Conservation (phyloP, 1,284 basidiomycete species). For the Mycena sp. region DNA sequence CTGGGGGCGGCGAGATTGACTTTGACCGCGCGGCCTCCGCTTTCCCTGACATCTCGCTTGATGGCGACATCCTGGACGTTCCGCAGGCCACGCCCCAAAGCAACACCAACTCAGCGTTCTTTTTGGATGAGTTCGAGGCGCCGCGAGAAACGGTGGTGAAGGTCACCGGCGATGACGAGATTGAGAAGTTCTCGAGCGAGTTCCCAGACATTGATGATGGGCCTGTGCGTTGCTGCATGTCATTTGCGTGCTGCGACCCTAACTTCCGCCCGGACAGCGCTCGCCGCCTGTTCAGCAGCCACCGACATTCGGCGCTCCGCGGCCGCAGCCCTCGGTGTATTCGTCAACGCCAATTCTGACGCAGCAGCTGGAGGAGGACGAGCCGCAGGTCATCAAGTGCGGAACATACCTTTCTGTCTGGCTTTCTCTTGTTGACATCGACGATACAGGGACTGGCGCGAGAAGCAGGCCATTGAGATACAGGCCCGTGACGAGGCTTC, state of each 20-base stretch:
- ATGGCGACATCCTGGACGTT: slow-evolving; percentile 62
- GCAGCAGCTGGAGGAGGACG: slow-evolving; percentile 80
- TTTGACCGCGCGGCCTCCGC: slow-evolving; percentile 82
- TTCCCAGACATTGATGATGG: slow-evolving; percentile 86
- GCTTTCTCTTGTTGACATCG: slow-evolving; percentile 5
- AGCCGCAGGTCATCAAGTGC: slow-evolving; percentile 89
- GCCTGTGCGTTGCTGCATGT: slow-evolving; percentile 53
- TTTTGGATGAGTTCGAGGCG: slow-evolving; percentile 61
- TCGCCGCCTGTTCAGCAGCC: slow-evolving; percentile 40
- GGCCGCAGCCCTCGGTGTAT: slow-evolving; percentile 74
- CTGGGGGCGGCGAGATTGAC: slow-evolving; percentile 62
- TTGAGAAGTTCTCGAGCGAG: slow-evolving; percentile 90
- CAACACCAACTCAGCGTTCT: slow-evolving; percentile 52
- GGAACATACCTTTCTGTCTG: slow-evolving; percentile 32
- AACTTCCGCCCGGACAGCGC: slow-evolving; percentile 17
- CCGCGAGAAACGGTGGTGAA: slow-evolving; percentile 62
- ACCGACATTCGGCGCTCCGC: slow-evolving; percentile 69
- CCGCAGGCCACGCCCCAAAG: slow-evolving; percentile 40
- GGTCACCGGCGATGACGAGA: slow-evolving; percentile 88
- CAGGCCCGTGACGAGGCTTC: slow-evolving; percentile 81
- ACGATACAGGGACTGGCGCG: slow-evolving; percentile 82
- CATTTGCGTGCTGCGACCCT: not conserved
- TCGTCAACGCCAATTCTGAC: slow-evolving; percentile 78
- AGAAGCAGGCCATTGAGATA: slow-evolving; percentile 89
- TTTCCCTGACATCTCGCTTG: slow-evolving; percentile 87